Evolutionary conservation across 75 land plant species (phyloP).

Genomic region (Pinus taeda): DNA sequence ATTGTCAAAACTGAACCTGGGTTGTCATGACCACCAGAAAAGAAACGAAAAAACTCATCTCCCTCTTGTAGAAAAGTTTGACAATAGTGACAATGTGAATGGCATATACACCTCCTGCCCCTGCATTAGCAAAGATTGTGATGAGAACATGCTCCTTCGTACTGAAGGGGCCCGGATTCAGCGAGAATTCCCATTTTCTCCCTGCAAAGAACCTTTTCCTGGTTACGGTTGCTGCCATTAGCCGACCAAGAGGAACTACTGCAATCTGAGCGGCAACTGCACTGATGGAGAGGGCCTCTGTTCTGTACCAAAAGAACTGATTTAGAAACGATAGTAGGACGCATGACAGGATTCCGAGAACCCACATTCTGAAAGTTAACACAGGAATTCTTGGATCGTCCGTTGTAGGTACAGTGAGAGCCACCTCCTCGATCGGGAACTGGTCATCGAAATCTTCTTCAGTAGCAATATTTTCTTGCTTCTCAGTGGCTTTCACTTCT

Average conservation of each 20-base stretch:
- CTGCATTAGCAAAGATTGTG: conserved; percentile 63
- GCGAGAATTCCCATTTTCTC: conserved; percentile 22
- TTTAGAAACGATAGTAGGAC: conserved; percentile 65
- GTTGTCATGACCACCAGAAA: conserved; percentile 67
- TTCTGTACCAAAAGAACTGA: conserved; percentile 80
- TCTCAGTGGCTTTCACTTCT: neutral
- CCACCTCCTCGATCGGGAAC: conserved; percentile 76
- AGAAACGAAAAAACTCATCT: conserved; percentile 42
- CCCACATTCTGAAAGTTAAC: conserved; percentile 79
- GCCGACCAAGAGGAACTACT: conserved; percentile 58
- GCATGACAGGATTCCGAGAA: conserved; percentile 64
- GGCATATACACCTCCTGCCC: conserved; percentile 54
- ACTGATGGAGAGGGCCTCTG: conserved; percentile 61
- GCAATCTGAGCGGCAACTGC: conserved; percentile 58
- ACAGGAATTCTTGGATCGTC: conserved; percentile 76
- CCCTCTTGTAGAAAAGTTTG: conserved; percentile 52
- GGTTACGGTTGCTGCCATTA: conserved; percentile 48
- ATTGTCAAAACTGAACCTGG: conserved; percentile 40
- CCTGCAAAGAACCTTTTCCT: conserved; percentile 35
- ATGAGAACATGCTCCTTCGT: conserved; percentile 74
- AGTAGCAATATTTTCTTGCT: neutral
- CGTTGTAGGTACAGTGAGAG: conserved; percentile 63
- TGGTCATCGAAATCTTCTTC: conserved; percentile 5
- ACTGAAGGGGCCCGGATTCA: conserved; percentile 71
- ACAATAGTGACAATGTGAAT: conserved; percentile 49